Evolutionary conservation across 2,329 filamentous ascomycete species (phyloP), one percentile per base, ranked within the genome.

Genomic region (Cryphonectria japonica): DNA sequence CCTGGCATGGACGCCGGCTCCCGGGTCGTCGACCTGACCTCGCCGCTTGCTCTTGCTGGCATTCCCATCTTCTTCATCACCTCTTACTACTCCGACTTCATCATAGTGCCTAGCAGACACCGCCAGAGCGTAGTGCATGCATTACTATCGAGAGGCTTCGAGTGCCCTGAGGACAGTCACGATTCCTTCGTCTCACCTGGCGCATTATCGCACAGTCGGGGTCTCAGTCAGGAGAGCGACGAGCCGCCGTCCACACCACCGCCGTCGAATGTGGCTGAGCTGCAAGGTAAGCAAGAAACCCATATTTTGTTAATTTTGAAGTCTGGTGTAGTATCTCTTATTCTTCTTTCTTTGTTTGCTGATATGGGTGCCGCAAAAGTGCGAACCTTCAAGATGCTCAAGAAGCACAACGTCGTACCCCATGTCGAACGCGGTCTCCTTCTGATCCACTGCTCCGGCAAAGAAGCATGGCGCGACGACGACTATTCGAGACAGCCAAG

Each of bases 41-140:
- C 91, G 68, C 96, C 95, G 6, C 86, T 98, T 43, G 95, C 96
- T 39, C 87, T 98, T 79, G 95, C 95, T 66, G 93, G 94, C 76
- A 96, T 98, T 67, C 93, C 95, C 68, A 97, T 99, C 78, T 98
- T 98, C 85, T 98, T 98, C 86, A 97, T 98, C 80, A 98, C 95
- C 3, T 98, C 94, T 43, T 99, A 98, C 82, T 98, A 97, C 82
- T 96, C 93, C 46, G 95, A 99, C 83, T 98, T 97, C 81, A 97
- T 99, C 76, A 87, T 98, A 50, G 94, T 98, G 0, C 95, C 96
- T 0, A 86, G 86, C 68, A 92, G 91, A 78, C 90, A 92, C 77
- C 90, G 92, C 66, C 83, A 87, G 37, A 91, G 90, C 54, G 95
- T 98, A 64, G 89, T 94, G 46, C 86, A 90, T 71, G 92, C 94